These are phyloP conservation scores for Dryadomyces sulphureus DNA, from an alignment of 2,329 filamentous ascomycete species.

Conservation along the genomic window DNA sequence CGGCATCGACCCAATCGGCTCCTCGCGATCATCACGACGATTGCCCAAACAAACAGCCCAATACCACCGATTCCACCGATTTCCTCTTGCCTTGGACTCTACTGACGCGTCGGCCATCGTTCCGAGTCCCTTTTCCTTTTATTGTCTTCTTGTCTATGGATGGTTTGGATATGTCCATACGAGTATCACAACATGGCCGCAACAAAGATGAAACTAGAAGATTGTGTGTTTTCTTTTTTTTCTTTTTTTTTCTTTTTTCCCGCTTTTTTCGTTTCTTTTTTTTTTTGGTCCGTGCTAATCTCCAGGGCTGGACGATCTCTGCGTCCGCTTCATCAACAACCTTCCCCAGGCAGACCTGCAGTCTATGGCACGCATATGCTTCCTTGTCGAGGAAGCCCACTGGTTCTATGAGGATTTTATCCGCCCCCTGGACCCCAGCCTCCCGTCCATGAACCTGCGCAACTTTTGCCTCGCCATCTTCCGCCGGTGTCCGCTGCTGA, in stretches of 20 bases:
- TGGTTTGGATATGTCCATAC: slow-evolving; percentile 42
- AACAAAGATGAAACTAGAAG: slow-evolving; percentile 74
- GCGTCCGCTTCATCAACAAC: slow-evolving; percentile 96
- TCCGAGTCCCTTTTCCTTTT: background rate
- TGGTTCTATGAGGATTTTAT: slow-evolving; percentile 99
- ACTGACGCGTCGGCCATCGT: background rate
- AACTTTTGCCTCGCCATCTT: slow-evolving; percentile 85
- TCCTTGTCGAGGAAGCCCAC: slow-evolving; percentile 97
- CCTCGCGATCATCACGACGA: background rate
- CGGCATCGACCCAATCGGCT: background rate
- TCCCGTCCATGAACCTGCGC: slow-evolving; percentile 75
- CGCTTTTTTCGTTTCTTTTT: background rate
- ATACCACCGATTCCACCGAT: background rate
- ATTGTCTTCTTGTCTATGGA: background rate
- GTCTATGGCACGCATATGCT: slow-evolving; percentile 87
- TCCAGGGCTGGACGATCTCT: slow-evolving; percentile 88
- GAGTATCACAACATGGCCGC: slow-evolving; percentile 52
- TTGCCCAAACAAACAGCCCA: background rate
- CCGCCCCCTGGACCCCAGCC: slow-evolving; percentile 67
- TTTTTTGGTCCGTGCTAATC: slow-evolving; percentile 1
- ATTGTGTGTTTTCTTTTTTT: slow-evolving; percentile 46
- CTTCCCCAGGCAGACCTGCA: slow-evolving; percentile 81
- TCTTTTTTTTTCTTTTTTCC: background rate
- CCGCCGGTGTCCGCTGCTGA: slow-evolving; percentile 80
- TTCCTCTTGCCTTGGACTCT: background rate